A percentile compares a stretch with the other conserved stretches of the same genome.
phyloP scores from a whole-genome alignment of 371 early-diverging fungal species.

The Mucor saturninus region DNA sequence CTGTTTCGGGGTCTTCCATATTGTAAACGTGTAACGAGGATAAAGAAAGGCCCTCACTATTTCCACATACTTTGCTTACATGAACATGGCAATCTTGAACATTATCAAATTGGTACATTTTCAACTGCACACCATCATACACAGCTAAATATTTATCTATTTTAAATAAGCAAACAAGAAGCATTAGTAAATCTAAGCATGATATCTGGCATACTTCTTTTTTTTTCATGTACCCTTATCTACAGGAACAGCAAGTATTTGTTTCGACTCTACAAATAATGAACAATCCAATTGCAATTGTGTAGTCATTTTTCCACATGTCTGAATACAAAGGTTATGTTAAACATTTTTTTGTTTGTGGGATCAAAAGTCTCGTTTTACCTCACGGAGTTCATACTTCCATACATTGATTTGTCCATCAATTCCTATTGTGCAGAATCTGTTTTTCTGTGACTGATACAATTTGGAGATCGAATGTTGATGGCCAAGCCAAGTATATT shows the following conservation, averaged over 20 bases:
- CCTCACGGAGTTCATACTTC: slow-evolving; percentile 53
- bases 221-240: slow-evolving; percentile 33
- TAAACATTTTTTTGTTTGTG: no score
- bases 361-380: slow-evolving; percentile 6
- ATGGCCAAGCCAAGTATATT: slow-evolving; percentile 76
- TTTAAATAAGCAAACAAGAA: background rate
- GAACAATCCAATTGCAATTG: slow-evolving; percentile 41
- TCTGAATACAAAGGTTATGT: slow-evolving; percentile 10
- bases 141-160: slow-evolving; percentile 43
- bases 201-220: background rate
- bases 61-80: slow-evolving; percentile 27
- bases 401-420: slow-evolving; percentile 64
- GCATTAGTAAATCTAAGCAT: background rate
- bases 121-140: slow-evolving; percentile 40
- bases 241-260: slow-evolving; percentile 32
- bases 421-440: slow-evolving; percentile 56
- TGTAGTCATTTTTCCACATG: slow-evolving; percentile 36
- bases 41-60: slow-evolving; percentile 5
- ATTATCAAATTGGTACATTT: slow-evolving; percentile 35
- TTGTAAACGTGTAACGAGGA: slow-evolving; percentile 41
- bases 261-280: slow-evolving; percentile 17
- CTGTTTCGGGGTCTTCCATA: slow-evolving; percentile 14
- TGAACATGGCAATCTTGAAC: slow-evolving; percentile 33
- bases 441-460: slow-evolving; percentile 48
- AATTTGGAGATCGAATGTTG: slow-evolving; percentile 48